Base-by-base conservation (phyloP, 371 early-diverging fungal genomes). In the Circinella minor region DNA sequence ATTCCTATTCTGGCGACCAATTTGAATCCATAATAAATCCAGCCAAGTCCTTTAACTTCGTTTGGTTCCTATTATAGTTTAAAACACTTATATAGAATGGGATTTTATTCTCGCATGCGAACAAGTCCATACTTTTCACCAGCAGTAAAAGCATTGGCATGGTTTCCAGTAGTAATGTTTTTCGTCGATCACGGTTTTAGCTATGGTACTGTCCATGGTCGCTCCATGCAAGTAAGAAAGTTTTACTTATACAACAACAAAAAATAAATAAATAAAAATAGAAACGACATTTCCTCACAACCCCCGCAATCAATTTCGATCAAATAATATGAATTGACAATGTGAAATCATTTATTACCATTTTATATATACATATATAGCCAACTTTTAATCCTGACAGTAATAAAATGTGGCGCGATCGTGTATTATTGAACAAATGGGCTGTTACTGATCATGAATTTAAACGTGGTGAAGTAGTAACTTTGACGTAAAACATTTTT, bases 371-470 rank as follows among this genome's bases (percentile, higher is more conserved):
- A n/a, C 43, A 47, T 65, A 47, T 39, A 66, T 70, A 91, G 90
- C 95, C 96, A 10, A 92, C 93, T 11, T 86, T 97, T 49, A 97
- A 96, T 68, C 96, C 97, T n/a, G 95, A 97, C 79, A 86, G 88
- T 47, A 92, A 89, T 75, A 70, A 76, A 71, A 76, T 93, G 62
- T 70, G 74, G 67, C 86, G 85, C 48, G 95, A 95, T 73, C 77
- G 92, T 27, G 93, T 96, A 3, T 73, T 96, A n/a, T 77, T 95
- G 38, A 92, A 95, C 76, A 88, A 87, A 62, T 86, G 84, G 85
- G 75, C 84, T 15, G 86, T 86, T 7, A 75, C 79, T 17, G 75
- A 81, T 4, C 85, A 80, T n/a, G 65, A 85, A 46, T 86, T 89
- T 66, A 61, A 78, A 48, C 84, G 89, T 66, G 96, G 96, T 20